Base-by-base conservation (phyloP, 2,329 filamentous ascomycete species). In the Didymella sp. region DNA sequence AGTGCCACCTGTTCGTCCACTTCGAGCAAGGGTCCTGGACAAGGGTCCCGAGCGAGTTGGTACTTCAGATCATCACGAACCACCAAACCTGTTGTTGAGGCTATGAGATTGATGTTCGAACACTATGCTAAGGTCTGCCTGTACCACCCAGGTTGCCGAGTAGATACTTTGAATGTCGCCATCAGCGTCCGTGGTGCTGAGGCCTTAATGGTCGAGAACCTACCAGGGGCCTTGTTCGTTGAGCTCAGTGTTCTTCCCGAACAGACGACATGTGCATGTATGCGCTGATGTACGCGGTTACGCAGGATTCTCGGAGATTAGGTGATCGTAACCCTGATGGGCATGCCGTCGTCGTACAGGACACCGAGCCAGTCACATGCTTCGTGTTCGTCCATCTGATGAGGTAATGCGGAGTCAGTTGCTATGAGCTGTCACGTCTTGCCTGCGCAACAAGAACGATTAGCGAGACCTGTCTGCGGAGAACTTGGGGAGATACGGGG, bases 1-100 rank as follows among this genome's bases (percentile, higher is more conserved):
- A 62, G 62, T 51, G 45, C 56, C 54, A 60, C 48, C 40, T 35
- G 56, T 57, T 59, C 60, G 55, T 59, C 61, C 61, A 50, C 52
- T 44, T 45, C 38, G 61, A 54, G 56, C 52, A 58, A 46, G 51
- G 41, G 45, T 40, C 27, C 15, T 21, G 46, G 31, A 40, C 25
- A 46, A 46, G 46, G 42, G 35, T 42, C 28, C 22, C 25, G 31
- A 27, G 13, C 21, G 38, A 6, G 40, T 13, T 31, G 31, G 28
- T 33, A 40, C 41, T 31, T 33, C 28, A 25, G 9, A 15, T 17
- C 21, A 40, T 24, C 37, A 24, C 12, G 15, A 4, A 35, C 8
- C 12, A n/a, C 37, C 13, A 3, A 19, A n/a, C 9, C 2, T 33
- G 25, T 51, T 21, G 37, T 12, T 24, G 25, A 41, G 22, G 7